Base-by-base conservation (phyloP, 768 basidiomycete species). In the Serendipita indica region DNA sequence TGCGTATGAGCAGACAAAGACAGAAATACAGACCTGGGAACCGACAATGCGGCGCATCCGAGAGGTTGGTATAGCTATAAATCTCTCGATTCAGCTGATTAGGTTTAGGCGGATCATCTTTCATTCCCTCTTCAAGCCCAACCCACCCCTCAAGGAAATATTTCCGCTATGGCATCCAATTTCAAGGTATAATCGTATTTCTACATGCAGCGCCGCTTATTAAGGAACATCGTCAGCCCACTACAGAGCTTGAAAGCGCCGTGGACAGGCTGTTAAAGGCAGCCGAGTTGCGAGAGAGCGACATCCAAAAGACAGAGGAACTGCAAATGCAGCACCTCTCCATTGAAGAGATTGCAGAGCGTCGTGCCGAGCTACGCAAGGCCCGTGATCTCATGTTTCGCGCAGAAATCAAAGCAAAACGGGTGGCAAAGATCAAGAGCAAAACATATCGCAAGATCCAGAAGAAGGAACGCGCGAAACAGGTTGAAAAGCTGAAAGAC, bases 301-400 rank as follows among this genome's bases (percentile, higher is more conserved):
- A 89, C 57, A 76, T 93, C n/a, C 71, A 72, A 6, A 71, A 85
- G 60, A 84, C 82, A 0, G 93, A 94, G 67, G 81, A 87, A n/a
- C 79, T 93, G 16, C 77, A 84, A 67, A 81, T 83, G 72, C 88
- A 89, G 61, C 80, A 88, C 60, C 76, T 94, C 16, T 81, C 81
- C 3, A 77, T 88, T 1, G 91, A 94, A 67, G 93, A 96, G 66
- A 85, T 96, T 37, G 80, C 81, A 3, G 77, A 81, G 3, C 83
- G 92, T 0, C 82, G 89, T 1, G 78, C 77, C 1, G 88, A 91
- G 65, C 78, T 99, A 10, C 80, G 87, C 33, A 81, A 82, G 67
- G 89, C 89, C 80, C 84, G 94, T 18, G 93, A 96, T 64, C 76
- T 97, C 37, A 84, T 91, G 74, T 96, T 94, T 72, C 82, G 93